A percentile compares a stretch with the other conserved stretches of the same genome.
Conservation (phyloP, 2,329 filamentous ascomycete genomes). For the Blastomyces gilchristii region DNA sequence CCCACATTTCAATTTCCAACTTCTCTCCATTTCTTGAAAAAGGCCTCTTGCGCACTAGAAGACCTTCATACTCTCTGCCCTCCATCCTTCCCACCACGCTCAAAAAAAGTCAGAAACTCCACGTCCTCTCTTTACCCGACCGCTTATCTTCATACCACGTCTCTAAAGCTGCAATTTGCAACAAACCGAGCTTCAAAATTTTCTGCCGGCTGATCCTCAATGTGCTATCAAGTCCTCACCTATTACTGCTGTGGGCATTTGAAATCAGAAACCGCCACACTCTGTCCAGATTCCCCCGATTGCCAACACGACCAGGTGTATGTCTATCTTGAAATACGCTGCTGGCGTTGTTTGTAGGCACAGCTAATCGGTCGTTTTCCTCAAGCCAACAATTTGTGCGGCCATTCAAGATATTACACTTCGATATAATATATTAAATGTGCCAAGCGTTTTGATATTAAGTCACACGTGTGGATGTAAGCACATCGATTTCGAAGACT, state of each 20-base stretch:
- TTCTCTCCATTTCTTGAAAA: neutral
- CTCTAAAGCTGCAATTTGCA: neutral
- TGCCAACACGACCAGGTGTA: neutral
- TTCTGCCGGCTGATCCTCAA: neutral
- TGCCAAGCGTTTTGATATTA: too few relatives aligned
- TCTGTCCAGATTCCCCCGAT: neutral
- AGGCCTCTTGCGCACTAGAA: neutral
- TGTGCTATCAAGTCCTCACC: neutral
- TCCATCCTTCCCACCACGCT: neutral
- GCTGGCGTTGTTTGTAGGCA: neutral
- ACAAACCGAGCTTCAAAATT: neutral
- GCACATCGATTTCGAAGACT: too few relatives aligned
- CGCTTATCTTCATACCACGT: neutral
- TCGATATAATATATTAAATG: neutral
- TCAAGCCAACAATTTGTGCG: neutral
- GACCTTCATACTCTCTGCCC: neutral
- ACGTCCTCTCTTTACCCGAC: neutral
- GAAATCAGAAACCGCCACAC: neutral
- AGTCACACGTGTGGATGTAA: too few relatives aligned
- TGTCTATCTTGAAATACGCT: neutral
- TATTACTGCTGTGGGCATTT: neutral
- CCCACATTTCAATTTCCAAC: neutral
- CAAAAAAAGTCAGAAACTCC: neutral
- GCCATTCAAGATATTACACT: neutral
- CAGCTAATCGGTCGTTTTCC: neutral